A percentile compares a stretch with the other conserved stretches of the same genome.
These are phyloP conservation scores for Yarrowia hollandica DNA, from an alignment of 805 yeast species.

Conservation along the genomic window DNA sequence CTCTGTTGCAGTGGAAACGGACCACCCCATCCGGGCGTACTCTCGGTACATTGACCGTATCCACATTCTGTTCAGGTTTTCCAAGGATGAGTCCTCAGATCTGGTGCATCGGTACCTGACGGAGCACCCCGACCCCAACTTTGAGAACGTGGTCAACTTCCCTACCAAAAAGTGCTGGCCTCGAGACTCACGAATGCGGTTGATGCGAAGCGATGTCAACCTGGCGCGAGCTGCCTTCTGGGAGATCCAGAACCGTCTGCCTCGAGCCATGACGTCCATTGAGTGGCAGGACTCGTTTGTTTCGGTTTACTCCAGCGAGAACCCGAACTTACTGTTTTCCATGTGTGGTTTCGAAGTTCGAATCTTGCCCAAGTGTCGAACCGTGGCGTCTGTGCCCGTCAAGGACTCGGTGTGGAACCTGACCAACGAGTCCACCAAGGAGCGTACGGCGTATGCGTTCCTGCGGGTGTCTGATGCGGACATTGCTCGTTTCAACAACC, in stretches of 20 bases:
- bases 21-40: conserved; percentile 77
- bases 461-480: conserved; percentile 81
- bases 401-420: conserved; percentile 93
- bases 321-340: conserved; percentile 81
- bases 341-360: conserved; percentile 97
- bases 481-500: conserved; percentile 73
- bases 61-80: conserved; percentile 74
- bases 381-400: conserved; percentile 53
- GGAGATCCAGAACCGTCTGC: conserved; percentile 82
- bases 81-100: conserved; percentile 70
- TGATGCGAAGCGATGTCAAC: conserved; percentile 88
- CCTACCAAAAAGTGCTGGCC: conserved; percentile 95
- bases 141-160: conserved; percentile 81
- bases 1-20: conserved; percentile 55
- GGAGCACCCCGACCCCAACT: conserved; percentile 91
- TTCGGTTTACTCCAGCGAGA: conserved; percentile 86
- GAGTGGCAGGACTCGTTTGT: conserved; percentile 80
- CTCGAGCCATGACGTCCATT: conserved; percentile 67
- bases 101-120: conserved; percentile 71
- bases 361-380: conserved; percentile 72
- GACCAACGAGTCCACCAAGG: conserved; percentile 66
- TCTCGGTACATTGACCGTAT: conserved; percentile 81
- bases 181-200: conserved; percentile 81
- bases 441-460: conserved; percentile 84
- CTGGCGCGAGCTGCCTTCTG: conserved; percentile 89